Base-by-base conservation (phyloP, 2,329 filamentous ascomycete species). In the Ascosphaera pollenicola region DNA sequence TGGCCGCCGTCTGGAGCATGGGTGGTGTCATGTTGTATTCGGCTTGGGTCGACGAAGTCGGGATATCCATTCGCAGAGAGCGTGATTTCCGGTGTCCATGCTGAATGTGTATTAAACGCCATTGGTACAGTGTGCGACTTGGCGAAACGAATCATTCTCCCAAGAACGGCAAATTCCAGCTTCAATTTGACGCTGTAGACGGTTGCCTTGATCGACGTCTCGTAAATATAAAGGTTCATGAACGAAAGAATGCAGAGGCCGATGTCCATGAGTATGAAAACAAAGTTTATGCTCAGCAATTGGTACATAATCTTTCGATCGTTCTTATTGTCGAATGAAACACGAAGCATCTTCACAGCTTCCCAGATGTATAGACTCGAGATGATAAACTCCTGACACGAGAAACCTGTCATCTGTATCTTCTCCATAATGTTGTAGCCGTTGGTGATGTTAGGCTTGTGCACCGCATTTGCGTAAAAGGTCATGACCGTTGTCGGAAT, bases 361-460 rank as follows among this genome's bases (percentile, higher is more conserved):
- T 70, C 65, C 49, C 54, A 55, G 41, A 73, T 69, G 48, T 68
- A 68, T 16, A 66, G 49, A 2, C 51, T 50, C 2, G 62, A 65
- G 19, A 68, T 57, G 41, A 64, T 53, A 35, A 59, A 49, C 40
- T 68, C 64, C 43, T 68, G 64, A 3, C 65, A 30, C 38, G 58
- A 65, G 46, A 68, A 67, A 28, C 63, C 51, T 3, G 59, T 60
- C 40, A 67, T 58, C 45, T 68, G 63, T 10, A 67, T 51, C 45
- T 61, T 61, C 41, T 68, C 64, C 48, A 61, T 51, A 16, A 55
- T 46, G 15, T 53, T 49, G 45, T 55, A 57, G 13, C 45, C 49
- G 3, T 17, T 26, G 11, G 41, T 17, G 59, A 64, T 30, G 43
- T 46, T 32, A 8, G 31, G 36, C 15, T 39, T 39, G 3, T 41